Conservation (phyloP, 192 early-diverging fungal genomes). For the Piromyces sp. region DNA sequence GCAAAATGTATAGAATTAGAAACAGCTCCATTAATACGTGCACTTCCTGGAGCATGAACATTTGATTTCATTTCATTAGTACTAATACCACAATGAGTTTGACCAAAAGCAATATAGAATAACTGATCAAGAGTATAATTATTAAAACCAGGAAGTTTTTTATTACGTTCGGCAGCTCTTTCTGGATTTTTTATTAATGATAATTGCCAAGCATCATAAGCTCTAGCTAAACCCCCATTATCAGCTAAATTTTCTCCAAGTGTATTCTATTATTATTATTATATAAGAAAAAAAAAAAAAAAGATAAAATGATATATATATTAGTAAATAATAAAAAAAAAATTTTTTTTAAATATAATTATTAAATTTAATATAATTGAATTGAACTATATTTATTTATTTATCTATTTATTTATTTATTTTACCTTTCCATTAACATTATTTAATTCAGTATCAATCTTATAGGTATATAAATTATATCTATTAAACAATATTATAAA, state of each 20-base stretch:
- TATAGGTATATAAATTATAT: conserved; percentile 22
- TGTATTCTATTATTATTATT: too few relatives aligned
- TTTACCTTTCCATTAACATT: conserved; percentile 43
- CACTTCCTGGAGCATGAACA: conserved; percentile 7
- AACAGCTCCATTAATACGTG: conserved; percentile 11
- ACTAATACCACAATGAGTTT: conserved; percentile 42
- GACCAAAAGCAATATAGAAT: conserved; percentile 50
- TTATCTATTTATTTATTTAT: too few relatives aligned
- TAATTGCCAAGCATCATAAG: conserved; percentile 5
- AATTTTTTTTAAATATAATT: too few relatives aligned
- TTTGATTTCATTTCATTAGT: too few relatives aligned
- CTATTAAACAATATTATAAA: too few relatives aligned
- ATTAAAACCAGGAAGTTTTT: conserved; percentile 26
- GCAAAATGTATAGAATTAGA: conserved; percentile 12
- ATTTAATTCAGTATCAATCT: conserved; percentile 11
- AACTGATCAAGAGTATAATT: conserved; percentile 35
- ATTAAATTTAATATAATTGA: too few relatives aligned
- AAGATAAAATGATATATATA: too few relatives aligned
- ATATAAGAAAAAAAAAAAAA: too few relatives aligned
- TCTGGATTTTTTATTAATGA: conserved; percentile 4
- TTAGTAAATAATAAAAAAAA: too few relatives aligned
- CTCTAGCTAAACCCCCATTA: conserved; percentile 32
- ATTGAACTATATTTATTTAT: too few relatives aligned
- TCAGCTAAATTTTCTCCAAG: conserved; percentile 52
- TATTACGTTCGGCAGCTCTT: not conserved